These are phyloP conservation scores for Mycocentrospora acerina DNA, from an alignment of 2,329 filamentous ascomycete genomes.

Conservation along the genomic window DNA sequence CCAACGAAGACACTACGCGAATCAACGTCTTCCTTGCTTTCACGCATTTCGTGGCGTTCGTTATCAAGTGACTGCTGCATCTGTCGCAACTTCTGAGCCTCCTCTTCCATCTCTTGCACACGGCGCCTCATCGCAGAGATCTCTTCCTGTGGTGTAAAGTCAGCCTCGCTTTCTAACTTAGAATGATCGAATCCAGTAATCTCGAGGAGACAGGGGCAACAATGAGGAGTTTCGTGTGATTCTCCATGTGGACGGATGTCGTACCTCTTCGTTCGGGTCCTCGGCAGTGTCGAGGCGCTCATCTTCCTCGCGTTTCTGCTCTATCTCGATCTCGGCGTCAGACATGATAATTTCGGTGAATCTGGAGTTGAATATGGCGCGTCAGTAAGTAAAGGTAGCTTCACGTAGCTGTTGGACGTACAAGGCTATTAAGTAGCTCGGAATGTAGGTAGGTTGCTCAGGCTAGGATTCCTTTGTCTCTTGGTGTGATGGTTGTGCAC, in stretches of 20 bases:
- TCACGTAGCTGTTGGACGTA: conserved; percentile 9
- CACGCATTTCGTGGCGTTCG: conserved; percentile 77
- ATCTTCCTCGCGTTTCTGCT: conserved; percentile 33
- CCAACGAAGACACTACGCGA: conserved; percentile 95
- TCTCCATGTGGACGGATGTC: conserved; percentile 3
- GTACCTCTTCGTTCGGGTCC: conserved; percentile 40
- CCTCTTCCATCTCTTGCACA: conserved; percentile 60
- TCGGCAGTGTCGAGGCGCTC: conserved; percentile 38
- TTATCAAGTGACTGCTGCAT: conserved; percentile 71
- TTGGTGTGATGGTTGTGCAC: background rate
- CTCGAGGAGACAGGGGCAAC: background rate
- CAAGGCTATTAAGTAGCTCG: conserved; percentile 11
- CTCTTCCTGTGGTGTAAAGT: conserved; percentile 33
- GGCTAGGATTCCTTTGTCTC: background rate
- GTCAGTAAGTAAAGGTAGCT: conserved; percentile 12
- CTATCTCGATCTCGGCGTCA: conserved; percentile 31
- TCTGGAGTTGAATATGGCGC: background rate
- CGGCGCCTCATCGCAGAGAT: conserved; percentile 56
- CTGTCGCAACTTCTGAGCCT: conserved; percentile 57
- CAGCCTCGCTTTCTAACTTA: conserved; percentile 1
- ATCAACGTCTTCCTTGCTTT: conserved; percentile 95
- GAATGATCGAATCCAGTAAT: too few relatives aligned
- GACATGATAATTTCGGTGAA: conserved; percentile 22
- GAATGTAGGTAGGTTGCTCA: conserved; percentile 6
- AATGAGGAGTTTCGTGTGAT: background rate